Base-by-base conservation (phyloP, 192 early-diverging fungal genomes). In the Phycomyces blakesleeanus region DNA sequence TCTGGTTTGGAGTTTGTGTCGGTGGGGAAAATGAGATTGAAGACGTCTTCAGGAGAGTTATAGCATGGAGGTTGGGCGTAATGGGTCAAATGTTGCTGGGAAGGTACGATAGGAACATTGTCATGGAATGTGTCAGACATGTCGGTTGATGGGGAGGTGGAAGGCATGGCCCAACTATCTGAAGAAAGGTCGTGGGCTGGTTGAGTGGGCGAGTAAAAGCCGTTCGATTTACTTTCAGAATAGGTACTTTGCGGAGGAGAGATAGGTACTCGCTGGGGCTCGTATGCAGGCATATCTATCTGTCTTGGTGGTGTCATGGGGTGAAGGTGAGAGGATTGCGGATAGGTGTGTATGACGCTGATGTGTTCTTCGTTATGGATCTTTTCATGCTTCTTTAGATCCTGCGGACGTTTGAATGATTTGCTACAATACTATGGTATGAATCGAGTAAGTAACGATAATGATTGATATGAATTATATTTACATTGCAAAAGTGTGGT, bases 331-430 rank as follows among this genome's bases (percentile, higher is more conserved):
- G 51, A n/a, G 29, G 18, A 16, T 53, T 49, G 25, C 34, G 16
- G 25, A 8, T 25, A 55, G 40, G 40, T 53, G 55, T 47, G 38
- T 29, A 61, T 56, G n/a, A n/a, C 37, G 10, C 24, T 0, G 39
- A 15, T 39, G 15, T 73, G 60, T 27, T 68, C 49, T 61, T 89
- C 79, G 16, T 74, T 64, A 68, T 94, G 93, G 7, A 83, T 93
- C 68, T 84, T 86, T 63, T 91, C 90, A 75, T 96, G 94, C 71
- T 96, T 96, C 73, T 90, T 92, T 69, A 96, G 73, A 71, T 96
- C 94, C 81, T 96, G 94, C 10, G 91, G 91, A 9, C 93, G 85
- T 75, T 96, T 96, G 78, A 94, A 96, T 16, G 87, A 72, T 68
- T 93, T 91, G 29, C 77, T 69, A 75, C 93, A 95, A 49, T 56